phyloP scores from a whole-genome alignment of 2,329 filamentous ascomycete genomes.

The Venturia asperata region DNA sequence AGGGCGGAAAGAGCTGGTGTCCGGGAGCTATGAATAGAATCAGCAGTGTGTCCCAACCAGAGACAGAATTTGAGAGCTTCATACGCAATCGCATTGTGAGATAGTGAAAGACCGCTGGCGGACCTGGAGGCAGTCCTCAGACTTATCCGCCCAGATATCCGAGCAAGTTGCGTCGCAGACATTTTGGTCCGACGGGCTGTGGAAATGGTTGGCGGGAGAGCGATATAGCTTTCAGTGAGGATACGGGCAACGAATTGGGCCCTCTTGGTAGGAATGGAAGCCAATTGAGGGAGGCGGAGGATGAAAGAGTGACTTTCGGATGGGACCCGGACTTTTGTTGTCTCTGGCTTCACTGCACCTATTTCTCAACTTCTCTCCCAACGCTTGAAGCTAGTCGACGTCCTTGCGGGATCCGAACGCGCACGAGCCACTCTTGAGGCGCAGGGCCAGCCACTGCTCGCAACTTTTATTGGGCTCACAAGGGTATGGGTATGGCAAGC shows the following conservation, averaged over 20 bases:
- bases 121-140: constrained; percentile 14
- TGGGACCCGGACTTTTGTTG: not conserved
- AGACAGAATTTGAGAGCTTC: not conserved
- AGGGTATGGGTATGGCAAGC: not conserved
- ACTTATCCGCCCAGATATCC: constrained; percentile 13
- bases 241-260: not conserved
- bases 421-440: not conserved
- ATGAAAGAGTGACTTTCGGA: constrained; percentile 9
- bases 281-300: not conserved
- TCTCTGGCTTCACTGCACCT: not conserved
- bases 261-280: not conserved
- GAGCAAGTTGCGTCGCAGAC: constrained; percentile 13
- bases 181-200: constrained; percentile 15
- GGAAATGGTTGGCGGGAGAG: constrained; percentile 8
- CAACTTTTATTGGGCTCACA: not conserved
- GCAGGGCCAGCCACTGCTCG: not conserved
- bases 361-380: constrained; percentile 2
- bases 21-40: constrained; percentile 30
- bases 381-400: not conserved
- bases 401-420: not conserved
- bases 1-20: constrained; percentile 52
- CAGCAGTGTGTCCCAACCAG: not conserved
- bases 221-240: constrained; percentile 3
- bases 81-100: constrained; percentile 17
- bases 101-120: not conserved